Percentiles rank a stretch among this genome's conserved stretches.
Conservation (phyloP, 192 early-diverging fungal genomes). For the Entomortierella chlamydospora region DNA sequence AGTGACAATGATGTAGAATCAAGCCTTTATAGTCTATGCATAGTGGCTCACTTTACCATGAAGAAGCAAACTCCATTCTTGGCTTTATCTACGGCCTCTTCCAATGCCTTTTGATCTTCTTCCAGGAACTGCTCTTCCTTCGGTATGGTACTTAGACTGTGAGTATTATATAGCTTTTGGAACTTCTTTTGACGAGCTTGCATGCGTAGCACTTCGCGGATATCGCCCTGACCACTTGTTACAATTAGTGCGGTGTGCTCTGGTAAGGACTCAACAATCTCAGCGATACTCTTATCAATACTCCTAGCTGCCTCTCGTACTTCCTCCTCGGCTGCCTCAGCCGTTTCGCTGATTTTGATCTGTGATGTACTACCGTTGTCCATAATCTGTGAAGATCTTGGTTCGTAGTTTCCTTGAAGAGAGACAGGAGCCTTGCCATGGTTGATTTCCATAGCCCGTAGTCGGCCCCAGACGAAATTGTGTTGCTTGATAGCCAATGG, state of each 20-base stretch:
- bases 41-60: conserved; percentile 53
- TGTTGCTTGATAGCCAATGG: conserved; percentile 8
- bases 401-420: neutral
- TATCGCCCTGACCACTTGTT: conserved; percentile 55
- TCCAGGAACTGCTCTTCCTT: conserved; percentile 38
- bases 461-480: conserved; percentile 39
- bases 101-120: conserved; percentile 29
- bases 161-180: conserved; percentile 41
- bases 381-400: neutral
- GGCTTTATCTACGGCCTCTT: conserved; percentile 25
- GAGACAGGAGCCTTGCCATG: conserved; percentile 15
- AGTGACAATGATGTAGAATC: too few relatives aligned
- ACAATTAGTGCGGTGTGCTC: conserved; percentile 52
- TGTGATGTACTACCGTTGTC: neutral
- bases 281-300: conserved; percentile 52
- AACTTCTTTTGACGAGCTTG: conserved; percentile 28
- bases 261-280: conserved; percentile 53
- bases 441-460: conserved; percentile 43
- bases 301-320: conserved; percentile 17
- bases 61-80: conserved; percentile 53
- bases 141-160: conserved; percentile 24
- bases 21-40: too few relatives aligned
- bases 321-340: conserved; percentile 21
- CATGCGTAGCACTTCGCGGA: conserved; percentile 25
- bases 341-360: neutral